A percentile compares a stretch with the other conserved stretches of the same genome.
Evolutionary conservation across 1,284 basidiomycete species (phyloP).

Genomic region (Chiua sp.): DNA sequence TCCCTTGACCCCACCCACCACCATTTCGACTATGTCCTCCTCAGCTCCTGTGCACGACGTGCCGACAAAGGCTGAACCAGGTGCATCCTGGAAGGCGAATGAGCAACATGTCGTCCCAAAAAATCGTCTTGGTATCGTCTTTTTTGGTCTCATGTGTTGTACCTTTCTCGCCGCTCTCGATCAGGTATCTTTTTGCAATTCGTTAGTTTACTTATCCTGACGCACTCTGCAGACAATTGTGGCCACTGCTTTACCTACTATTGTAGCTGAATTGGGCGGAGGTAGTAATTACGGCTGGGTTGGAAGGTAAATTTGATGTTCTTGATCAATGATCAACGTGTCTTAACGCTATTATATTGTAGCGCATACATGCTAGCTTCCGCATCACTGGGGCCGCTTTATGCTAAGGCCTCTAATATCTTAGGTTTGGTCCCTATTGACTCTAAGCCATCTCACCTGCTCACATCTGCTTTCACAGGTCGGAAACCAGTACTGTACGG

Average conservation of each 20-base stretch:
- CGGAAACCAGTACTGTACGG: conserved; percentile 46
- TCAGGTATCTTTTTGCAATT: conserved; percentile 44
- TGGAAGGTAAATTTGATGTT: conserved; percentile 28
- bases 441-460: neutral
- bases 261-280: conserved; percentile 43
- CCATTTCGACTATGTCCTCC: conserved; percentile 10
- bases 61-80: conserved; percentile 37
- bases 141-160: conserved; percentile 57
- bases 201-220: neutral
- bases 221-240: conserved; percentile 41
- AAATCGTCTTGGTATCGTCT: conserved; percentile 59
- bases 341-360: neutral
- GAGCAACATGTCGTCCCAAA: conserved; percentile 60
- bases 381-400: conserved; percentile 40
- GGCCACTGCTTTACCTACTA: conserved; percentile 44
- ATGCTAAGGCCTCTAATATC: conserved; percentile 45
- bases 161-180: conserved; percentile 65
- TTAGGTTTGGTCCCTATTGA: conserved; percentile 17
- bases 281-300: conserved; percentile 41
- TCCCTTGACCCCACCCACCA: neutral
- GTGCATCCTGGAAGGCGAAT: conserved; percentile 55
- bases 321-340: neutral
- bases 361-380: conserved; percentile 46
- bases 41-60: conserved; percentile 20
- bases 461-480: conserved; percentile 19